Evolutionary conservation across 2,329 filamentous ascomycete genomes (phyloP).

Genomic region (Phialemonium atrogriseum): DNA sequence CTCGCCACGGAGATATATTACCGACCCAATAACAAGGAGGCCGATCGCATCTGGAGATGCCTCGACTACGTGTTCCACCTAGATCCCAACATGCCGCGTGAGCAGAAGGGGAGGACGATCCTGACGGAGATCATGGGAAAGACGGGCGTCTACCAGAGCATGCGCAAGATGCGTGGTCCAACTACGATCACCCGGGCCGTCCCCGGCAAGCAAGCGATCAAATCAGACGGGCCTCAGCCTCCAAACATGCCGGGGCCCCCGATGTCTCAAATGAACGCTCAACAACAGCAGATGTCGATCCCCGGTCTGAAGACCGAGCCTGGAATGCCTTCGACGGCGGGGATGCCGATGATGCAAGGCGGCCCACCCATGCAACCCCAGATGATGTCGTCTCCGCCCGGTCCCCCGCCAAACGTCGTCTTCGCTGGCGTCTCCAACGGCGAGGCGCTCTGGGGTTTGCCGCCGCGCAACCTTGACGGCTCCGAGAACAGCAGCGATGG

Average conservation of each 20-base stretch:
- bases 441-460: slow-evolving; percentile 36
- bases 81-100: slow-evolving; percentile 38
- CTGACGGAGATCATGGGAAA: slow-evolving; percentile 55
- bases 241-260: slow-evolving; percentile 5
- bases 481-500: slow-evolving; percentile 35
- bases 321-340: slow-evolving; percentile 5
- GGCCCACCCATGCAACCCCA: not conserved
- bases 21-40: slow-evolving; percentile 46
- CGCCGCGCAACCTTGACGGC: slow-evolving; percentile 28
- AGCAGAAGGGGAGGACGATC: slow-evolving; percentile 52
- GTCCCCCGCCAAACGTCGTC: slow-evolving; percentile 23
- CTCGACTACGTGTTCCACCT: slow-evolving; percentile 65
- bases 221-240: slow-evolving; percentile 16
- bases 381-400: slow-evolving; percentile 4
- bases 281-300: slow-evolving; percentile 5
- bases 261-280: slow-evolving; percentile 1
- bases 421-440: slow-evolving; percentile 40
- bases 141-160: slow-evolving; percentile 48
- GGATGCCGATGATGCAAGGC: not conserved
- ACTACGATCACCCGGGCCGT: slow-evolving; percentile 31
- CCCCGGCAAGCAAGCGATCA: slow-evolving; percentile 25
- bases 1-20: slow-evolving; percentile 60
- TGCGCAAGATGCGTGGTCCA: slow-evolving; percentile 50
- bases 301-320: slow-evolving; percentile 10
- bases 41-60: slow-evolving; percentile 60